These are phyloP conservation scores for Ceraceosorus bombacis DNA, from an alignment of 1,284 basidiomycete genomes.

Conservation along the genomic window DNA sequence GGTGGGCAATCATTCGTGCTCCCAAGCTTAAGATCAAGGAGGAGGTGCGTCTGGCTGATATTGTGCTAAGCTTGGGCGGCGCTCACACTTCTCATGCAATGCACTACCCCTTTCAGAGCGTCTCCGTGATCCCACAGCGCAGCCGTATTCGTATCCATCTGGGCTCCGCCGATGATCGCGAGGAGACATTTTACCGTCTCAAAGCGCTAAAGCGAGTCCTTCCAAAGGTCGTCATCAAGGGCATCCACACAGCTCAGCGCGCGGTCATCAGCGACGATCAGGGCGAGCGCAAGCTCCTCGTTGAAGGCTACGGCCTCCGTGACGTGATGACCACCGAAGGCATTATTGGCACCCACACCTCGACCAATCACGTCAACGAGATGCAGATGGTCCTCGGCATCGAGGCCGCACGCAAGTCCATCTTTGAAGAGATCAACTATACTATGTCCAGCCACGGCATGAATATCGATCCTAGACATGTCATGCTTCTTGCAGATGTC, in stretches of 20 bases:
- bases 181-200: constrained; percentile 40
- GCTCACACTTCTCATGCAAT: too few relatives aligned
- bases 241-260: constrained; percentile 38
- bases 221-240: constrained; percentile 43
- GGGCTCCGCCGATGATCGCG: constrained; percentile 51
- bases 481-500: constrained; percentile 96
- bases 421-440: constrained; percentile 89
- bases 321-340: constrained; percentile 97
- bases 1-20: constrained; percentile 76
- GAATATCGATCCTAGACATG: constrained; percentile 96
- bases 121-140: constrained; percentile 51
- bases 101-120: constrained; percentile 7
- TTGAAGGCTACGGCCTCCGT: constrained; percentile 86
- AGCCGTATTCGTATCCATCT: constrained; percentile 73
- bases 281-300: constrained; percentile 41
- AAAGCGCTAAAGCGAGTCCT: constrained; percentile 45
- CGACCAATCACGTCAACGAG: constrained; percentile 96
- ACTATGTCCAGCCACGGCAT: constrained; percentile 97
- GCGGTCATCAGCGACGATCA: constrained; percentile 47
- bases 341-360: constrained; percentile 82
- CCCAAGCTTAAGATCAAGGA: constrained; percentile 90
- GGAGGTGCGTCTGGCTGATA: constrained; percentile 49
- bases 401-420: constrained; percentile 87
- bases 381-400: constrained; percentile 89
- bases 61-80: too few relatives aligned